A percentile compares a stretch with the other conserved stretches of the same genome.
phyloP scores from a whole-genome alignment of 176 grass and related monocot species.

The Aegilops speltoides region DNA sequence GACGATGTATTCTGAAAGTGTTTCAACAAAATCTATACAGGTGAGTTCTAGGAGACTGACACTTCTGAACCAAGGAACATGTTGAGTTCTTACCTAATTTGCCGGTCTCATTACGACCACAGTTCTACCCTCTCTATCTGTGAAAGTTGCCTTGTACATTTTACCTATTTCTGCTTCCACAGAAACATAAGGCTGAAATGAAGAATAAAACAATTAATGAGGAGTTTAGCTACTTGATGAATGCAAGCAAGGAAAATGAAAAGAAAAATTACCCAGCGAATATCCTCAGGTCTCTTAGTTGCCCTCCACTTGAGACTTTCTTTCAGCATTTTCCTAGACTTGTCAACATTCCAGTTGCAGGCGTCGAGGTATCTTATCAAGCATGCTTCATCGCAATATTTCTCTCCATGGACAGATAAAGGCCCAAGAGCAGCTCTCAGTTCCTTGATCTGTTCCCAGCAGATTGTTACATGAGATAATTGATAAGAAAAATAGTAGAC shows the following conservation, averaged over 20 bases:
- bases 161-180: conserved; percentile 86
- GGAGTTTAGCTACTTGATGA: neutral
- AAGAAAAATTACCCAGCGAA: conserved; percentile 58
- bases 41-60: neutral
- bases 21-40: neutral
- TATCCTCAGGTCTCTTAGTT: conserved; percentile 77
- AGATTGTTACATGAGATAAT: conserved; percentile 23
- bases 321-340: conserved; percentile 85
- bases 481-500: neutral
- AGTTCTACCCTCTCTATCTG: conserved; percentile 67
- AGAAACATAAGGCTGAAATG: conserved; percentile 67
- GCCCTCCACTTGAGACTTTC: conserved; percentile 86
- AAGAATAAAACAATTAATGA: neutral
- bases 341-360: conserved; percentile 68
- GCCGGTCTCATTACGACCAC: conserved; percentile 70
- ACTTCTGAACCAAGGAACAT: neutral
- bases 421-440: conserved; percentile 62
- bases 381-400: conserved; percentile 62
- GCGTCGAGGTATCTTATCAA: conserved; percentile 78
- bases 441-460: conserved; percentile 54
- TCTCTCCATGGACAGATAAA: conserved; percentile 39
- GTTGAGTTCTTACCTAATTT: conserved; percentile 53
- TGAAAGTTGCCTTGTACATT: conserved; percentile 72
- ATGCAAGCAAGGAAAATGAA: neutral
- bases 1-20: conserved; percentile 72